Conservation (phyloP, 352 stramenopile species). For the Globisporangium viniferum region DNA sequence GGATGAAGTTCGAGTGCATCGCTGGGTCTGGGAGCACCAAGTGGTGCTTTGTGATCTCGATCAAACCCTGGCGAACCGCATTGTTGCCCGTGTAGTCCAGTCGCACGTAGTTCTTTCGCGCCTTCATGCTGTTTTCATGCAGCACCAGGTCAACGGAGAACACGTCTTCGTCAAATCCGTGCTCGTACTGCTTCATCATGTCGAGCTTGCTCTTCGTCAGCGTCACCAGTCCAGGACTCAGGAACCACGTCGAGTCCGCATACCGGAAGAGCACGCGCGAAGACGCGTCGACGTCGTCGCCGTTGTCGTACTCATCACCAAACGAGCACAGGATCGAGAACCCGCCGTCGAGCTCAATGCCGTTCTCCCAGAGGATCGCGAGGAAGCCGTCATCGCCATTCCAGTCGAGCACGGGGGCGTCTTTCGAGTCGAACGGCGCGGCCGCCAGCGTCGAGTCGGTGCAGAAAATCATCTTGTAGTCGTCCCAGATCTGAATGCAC, state of each 20-base stretch:
- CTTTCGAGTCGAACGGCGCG: constrained; percentile 7
- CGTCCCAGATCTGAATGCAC: constrained; percentile 83
- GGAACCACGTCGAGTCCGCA: constrained; percentile 78
- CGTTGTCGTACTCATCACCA: constrained; percentile 68
- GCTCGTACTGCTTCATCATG: constrained; percentile 85
- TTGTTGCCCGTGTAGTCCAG: constrained; percentile 71
- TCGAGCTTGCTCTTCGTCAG: constrained; percentile 73
- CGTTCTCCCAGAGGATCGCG: constrained; percentile 75
- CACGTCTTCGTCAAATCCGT: constrained; percentile 76
- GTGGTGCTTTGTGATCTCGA: constrained; percentile 83
- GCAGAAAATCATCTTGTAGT: constrained; percentile 69
- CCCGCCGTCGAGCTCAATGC: constrained; percentile 69
- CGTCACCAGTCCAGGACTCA: constrained; percentile 60
- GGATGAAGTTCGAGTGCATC: constrained; percentile 82
- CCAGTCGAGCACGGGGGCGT: constrained; percentile 67
- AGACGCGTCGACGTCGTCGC: constrained; percentile 52
- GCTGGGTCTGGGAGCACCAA: constrained; percentile 65
- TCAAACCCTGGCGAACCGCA: constrained; percentile 60
- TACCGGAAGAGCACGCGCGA: constrained; percentile 77
- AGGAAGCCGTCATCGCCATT: constrained; percentile 79
- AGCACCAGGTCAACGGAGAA: constrained; percentile 82
- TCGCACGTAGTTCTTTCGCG: constrained; percentile 32
- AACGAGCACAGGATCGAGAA: constrained; percentile 86
- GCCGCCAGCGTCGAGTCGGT: constrained; percentile 26
- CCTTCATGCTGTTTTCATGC: constrained; percentile 47